These are phyloP conservation scores for Coelastrella sp. DNA, from an alignment of 139 green algal species.

Conservation along the genomic window DNA sequence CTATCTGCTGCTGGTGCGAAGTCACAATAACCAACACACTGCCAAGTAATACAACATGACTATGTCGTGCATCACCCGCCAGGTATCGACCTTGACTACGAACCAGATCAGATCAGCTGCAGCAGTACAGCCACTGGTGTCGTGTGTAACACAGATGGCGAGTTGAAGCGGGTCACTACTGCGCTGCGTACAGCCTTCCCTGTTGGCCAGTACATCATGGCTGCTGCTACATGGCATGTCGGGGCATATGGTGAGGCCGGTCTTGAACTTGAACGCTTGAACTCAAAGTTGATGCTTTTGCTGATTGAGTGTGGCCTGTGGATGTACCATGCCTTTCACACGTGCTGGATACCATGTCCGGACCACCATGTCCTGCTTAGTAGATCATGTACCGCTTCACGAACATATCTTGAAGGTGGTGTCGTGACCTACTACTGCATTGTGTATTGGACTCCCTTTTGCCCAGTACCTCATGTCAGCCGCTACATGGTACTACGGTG, in stretches of 20 bases:
- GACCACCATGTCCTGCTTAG: no score
- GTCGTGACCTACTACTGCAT: no score
- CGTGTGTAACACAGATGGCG: constrained; percentile 56
- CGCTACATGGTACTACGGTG: no score
- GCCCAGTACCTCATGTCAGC: no score
- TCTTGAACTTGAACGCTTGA: not conserved
- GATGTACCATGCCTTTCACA: no score
- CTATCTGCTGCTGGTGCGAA: not conserved
- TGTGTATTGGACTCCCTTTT: no score
- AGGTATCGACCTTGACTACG: constrained; percentile 40
- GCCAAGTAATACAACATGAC: not conserved
- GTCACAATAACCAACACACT: not conserved
- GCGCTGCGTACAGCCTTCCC: constrained; percentile 55
- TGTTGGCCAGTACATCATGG: constrained; percentile 52
- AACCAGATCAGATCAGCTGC: constrained; percentile 1
- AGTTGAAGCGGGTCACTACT: constrained; percentile 36
- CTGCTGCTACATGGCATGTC: constrained; percentile 54
- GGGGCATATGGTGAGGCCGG: constrained; percentile 55
- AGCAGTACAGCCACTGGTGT: constrained; percentile 5
- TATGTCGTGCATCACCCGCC: not conserved
- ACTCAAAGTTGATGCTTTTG: no score
- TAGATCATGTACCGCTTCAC: no score
- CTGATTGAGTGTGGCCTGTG: no score
- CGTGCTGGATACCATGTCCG: no score
- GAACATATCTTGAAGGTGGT: no score